Conservation (phyloP, 768 basidiomycete genomes). For the Kwoniella heveanensis region DNA sequence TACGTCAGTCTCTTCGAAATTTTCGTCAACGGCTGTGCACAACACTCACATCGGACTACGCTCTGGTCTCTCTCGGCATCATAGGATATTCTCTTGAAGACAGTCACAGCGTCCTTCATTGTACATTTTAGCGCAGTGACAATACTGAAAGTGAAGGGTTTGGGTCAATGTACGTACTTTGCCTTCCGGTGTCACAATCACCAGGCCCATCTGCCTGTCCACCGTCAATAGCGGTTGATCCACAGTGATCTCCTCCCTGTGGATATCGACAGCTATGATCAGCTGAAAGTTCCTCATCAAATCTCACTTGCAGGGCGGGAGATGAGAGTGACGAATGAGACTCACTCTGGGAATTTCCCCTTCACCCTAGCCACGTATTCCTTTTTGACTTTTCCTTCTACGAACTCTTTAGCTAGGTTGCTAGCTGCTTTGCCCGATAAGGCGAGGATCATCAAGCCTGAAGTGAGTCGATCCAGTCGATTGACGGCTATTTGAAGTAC, state of each 20-base stretch:
- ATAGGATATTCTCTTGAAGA: slow-evolving; percentile 80
- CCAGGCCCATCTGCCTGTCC: slow-evolving; percentile 94
- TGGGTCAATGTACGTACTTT: slow-evolving; percentile 63
- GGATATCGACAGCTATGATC: background rate
- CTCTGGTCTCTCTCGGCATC: slow-evolving; percentile 78
- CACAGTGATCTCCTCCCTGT: slow-evolving; percentile 76
- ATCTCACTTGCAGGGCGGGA: background rate
- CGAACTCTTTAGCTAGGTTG: slow-evolving; percentile 75
- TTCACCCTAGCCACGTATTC: slow-evolving; percentile 84
- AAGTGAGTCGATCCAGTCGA: slow-evolving; percentile 88
- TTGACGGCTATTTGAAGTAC: slow-evolving; percentile 74
- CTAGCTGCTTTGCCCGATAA: slow-evolving; percentile 70
- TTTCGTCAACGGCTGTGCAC: no score
- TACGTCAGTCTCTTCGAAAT: no score
- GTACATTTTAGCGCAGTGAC: background rate
- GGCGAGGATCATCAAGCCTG: slow-evolving; percentile 92
- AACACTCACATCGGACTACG: slow-evolving; percentile 77
- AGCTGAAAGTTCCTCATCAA: background rate
- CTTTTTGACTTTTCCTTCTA: slow-evolving; percentile 77
- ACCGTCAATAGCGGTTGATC: slow-evolving; percentile 86
- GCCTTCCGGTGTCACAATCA: slow-evolving; percentile 92
- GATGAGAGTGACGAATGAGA: no score
- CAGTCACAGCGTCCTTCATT: slow-evolving; percentile 76
- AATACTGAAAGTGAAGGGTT: no score
- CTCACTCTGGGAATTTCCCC: slow-evolving; percentile 83